Evolutionary conservation across 768 basidiomycete species (phyloP), one percentile per base, ranked within the genome.

Genomic region (Candolleomyces efflorescens): DNA sequence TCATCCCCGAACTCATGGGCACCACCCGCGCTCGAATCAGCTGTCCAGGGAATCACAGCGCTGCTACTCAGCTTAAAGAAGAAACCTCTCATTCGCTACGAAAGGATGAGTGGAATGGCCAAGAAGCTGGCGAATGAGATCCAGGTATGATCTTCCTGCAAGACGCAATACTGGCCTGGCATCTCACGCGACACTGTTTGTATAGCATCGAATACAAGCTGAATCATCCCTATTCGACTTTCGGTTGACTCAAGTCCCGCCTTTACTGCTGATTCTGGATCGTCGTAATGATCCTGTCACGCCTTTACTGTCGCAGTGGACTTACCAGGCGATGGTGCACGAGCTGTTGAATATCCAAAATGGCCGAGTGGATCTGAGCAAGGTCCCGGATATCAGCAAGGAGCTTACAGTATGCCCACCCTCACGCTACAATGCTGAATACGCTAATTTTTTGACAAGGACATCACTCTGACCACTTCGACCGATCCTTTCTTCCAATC

Each of bases 301-400:
- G 0, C 97, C 97, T 3, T 74, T 98, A 38, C 79, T 98, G 27
- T 93, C 93, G 2, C 97, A 98, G 71, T 98, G 97, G 97, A 98
- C 97, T 23, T 98, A 98, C 73, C 96, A 98, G 69, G 97, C 96
- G 1, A 98, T 98, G 95, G 97, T 98, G 0, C 97, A 99, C 66
- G 97, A 98, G 69, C 77, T 97, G 13, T 73, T 98, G 6, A 89
- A 91, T 2, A 97, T 99, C 47, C 87, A 90, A 60, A 98, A 98
- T 67, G 96, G 96, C 18, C 82, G 97, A 58, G 94, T 98, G 3
- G 86, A 92, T 67, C 72, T 96, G 46, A 84, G 82, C 60, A 74
- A 83, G 59, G 92, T 95, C 37, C 93, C 93, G 13, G 94, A 92
- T 63, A 89, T 94, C 45, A 75, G 81, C 50, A 86, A 90, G 24